Conservation (phyloP, 805 yeast species). For the Wickerhamomyces rabaulensis region DNA sequence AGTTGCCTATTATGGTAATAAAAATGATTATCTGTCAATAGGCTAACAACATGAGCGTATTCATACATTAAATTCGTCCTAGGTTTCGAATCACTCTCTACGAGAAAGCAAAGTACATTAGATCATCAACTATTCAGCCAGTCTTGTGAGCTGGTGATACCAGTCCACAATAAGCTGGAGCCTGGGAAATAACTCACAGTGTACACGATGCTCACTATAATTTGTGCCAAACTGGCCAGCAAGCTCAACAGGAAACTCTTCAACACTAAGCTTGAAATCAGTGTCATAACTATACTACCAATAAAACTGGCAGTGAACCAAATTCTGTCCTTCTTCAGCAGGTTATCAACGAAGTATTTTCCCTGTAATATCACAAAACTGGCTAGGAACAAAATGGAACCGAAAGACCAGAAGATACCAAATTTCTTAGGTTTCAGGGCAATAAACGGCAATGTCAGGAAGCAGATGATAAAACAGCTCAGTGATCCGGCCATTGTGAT, state of each 20-base stretch:
- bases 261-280: neutral
- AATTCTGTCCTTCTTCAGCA: neutral
- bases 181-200: neutral
- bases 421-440: neutral
- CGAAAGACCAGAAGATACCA: neutral
- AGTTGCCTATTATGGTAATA: too few relatives aligned
- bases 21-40: too few relatives aligned
- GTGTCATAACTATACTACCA: neutral
- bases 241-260: neutral
- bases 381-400: neutral
- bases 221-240: neutral
- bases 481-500: neutral
- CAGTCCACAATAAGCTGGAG: neutral
- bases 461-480: neutral
- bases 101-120: neutral
- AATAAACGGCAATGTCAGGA: neutral
- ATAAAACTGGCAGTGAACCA: neutral
- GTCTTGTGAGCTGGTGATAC: neutral
- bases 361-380: neutral
- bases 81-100: neutral
- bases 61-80: too few relatives aligned
- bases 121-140: neutral
- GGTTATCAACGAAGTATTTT: neutral
- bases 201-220: neutral
- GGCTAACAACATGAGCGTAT: too few relatives aligned